A percentile compares a stretch with the other conserved stretches of the same genome.
phyloP scores from a whole-genome alignment of 2,329 filamentous ascomycete genomes.

The Teratosphaeriaceae sp. region DNA sequence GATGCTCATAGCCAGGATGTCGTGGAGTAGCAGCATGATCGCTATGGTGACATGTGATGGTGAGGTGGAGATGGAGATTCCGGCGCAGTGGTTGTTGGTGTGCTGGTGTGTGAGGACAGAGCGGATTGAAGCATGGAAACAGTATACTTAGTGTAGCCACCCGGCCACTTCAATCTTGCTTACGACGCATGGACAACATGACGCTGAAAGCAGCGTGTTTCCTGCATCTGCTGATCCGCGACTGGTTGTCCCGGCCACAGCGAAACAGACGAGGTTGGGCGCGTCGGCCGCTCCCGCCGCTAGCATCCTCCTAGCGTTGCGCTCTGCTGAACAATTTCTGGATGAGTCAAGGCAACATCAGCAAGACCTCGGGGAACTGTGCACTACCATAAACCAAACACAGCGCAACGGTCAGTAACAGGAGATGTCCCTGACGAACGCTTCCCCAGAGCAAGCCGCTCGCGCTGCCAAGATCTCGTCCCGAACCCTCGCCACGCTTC shows the following conservation, averaged over 20 bases:
- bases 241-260: too few relatives aligned
- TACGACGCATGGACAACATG: constrained; percentile 6
- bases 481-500: constrained; percentile 72
- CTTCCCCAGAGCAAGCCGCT: constrained; percentile 70
- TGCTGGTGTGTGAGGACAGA: constrained; percentile 10
- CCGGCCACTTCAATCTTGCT: constrained; percentile 5
- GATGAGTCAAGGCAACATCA: too few relatives aligned
- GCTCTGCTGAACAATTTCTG: too few relatives aligned
- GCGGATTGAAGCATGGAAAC: constrained; percentile 8
- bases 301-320: too few relatives aligned
- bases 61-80: constrained; percentile 5
- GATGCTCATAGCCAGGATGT: constrained; percentile 24
- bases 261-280: too few relatives aligned
- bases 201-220: too few relatives aligned
- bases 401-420: too few relatives aligned
- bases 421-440: constrained; percentile 95
- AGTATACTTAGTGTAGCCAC: constrained; percentile 11
- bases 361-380: too few relatives aligned
- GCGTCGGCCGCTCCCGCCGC: too few relatives aligned
- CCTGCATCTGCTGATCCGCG: too few relatives aligned
- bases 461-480: constrained; percentile 73
- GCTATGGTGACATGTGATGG: constrained; percentile 3
- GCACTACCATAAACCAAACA: too few relatives aligned
- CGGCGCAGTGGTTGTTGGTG: neutral
- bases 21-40: constrained; percentile 21